Evolutionary conservation across 2,329 filamentous ascomycete species (phyloP), one percentile per base, ranked within the genome.

Genomic region (Aspergillus nomiae): DNA sequence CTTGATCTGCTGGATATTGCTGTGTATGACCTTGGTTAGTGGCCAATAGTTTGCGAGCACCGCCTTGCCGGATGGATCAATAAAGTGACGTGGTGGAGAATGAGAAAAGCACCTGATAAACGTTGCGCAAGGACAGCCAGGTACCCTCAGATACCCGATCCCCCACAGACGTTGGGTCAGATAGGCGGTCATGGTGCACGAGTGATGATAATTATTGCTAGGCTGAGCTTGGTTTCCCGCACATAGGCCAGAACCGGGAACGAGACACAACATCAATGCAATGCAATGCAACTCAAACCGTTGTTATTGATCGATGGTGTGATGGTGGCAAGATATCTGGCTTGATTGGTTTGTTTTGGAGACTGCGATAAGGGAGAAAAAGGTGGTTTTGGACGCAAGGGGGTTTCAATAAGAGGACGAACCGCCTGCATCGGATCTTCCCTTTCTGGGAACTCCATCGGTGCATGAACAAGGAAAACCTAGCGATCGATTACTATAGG

Each of bases 211-310:
- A 46, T 50, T 58, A 48, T 58, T 64, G 58, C 60, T 54, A 55
- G 38, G 45, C 50, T 51, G 56, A 56, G 55, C 46, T 55, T 62
- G 62, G 61, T 58, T 58, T 64, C 54, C 50, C 57, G 8, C n/a
- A 63, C 21, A 58, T 46, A 28, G 46, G 58, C 60, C 58, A 63
- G 51, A 48, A 58, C 45, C 56, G 60, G 61, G 61, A 62, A 64
- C 58, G 57, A 55, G 56, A 50, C 58, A 65, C 34, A 53, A 67
- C 58, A 59, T 50, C 60, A 64, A 65, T 67, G 67, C 61, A 66
- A 69, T 69, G 69, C 66, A 69, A 70, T 70, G 69, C 61, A 70
- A 70, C 69, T 65, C 61, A 66, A 67, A 62, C 64, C 59, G 56
- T 62, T n/a, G 48, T 64, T 64, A 66, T 69, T 66, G 57, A 65